phyloP scores from a whole-genome alignment of 345 rosid genomes.

The Moricandia arvensis region DNA sequence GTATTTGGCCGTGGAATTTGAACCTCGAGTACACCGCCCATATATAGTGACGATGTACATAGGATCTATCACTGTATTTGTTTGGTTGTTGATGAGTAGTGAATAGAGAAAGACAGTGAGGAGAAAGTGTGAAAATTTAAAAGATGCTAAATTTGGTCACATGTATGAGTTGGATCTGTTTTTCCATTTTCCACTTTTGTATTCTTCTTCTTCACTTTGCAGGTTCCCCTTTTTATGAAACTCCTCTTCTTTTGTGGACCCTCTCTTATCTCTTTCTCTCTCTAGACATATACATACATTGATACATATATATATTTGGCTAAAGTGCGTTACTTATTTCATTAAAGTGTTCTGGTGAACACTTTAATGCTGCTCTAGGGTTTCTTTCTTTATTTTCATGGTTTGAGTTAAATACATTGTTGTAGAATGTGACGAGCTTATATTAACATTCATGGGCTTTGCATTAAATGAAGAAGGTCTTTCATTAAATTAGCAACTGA shows the following conservation, averaged over 20 bases:
- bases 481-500: constrained; percentile 44
- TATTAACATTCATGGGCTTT: constrained; percentile 40
- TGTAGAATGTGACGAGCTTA: constrained; percentile 29
- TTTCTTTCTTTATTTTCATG: constrained; percentile 34
- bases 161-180: constrained; percentile 45
- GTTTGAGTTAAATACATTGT: constrained; percentile 32
- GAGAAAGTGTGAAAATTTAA: constrained; percentile 26
- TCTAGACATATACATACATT: constrained; percentile 9
- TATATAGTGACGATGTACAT: constrained; percentile 30
- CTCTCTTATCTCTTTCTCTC: constrained; percentile 28
- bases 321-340: constrained; percentile 26
- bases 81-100: constrained; percentile 34
- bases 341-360: constrained; percentile 20
- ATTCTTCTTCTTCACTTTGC: constrained; percentile 43
- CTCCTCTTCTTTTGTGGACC: constrained; percentile 27
- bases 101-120: constrained; percentile 39
- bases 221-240: constrained; percentile 45
- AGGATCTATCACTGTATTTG: constrained; percentile 41
- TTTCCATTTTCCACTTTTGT: constrained; percentile 43
- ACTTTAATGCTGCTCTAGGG: constrained; percentile 38
- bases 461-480: constrained; percentile 48
- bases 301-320: constrained; percentile 5
- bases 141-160: constrained; percentile 45
- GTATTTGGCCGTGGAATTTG: constrained; percentile 18
- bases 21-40: constrained; percentile 50